Evolutionary conservation across 2,329 filamentous ascomycete genomes (phyloP), one percentile per base, ranked within the genome.

Genomic region (Talaromyces sp.): DNA sequence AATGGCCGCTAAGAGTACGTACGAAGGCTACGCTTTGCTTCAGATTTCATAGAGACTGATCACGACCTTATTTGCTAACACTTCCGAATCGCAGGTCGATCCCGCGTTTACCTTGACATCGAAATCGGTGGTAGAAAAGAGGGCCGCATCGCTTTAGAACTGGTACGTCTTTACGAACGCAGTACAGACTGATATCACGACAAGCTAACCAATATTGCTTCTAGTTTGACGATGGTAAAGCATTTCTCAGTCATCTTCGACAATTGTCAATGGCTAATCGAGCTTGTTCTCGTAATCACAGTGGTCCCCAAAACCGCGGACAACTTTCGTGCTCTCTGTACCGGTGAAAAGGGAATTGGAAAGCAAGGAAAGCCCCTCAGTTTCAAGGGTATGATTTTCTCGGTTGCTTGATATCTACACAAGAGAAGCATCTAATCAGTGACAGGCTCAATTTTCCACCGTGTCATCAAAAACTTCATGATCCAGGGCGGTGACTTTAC

Each of bases 391-490:
- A 74, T 56, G 67, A 33, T 13, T 3, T 16, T 35, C 24, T 31
- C 37, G 31, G 24, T 35, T 16, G 19, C 33, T 9, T 10, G 4
- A 37, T 6, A 3, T 8, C 35, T 22, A 1, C 2, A 3, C 10
- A 10, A 43, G 48, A 33, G 24, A 22, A 37, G 27, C 7, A 10
- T 56, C 62, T 64, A 11, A 64, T 58, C n/a, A 11, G 16, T 65
- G 82, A 57, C 39, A 63, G 90, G 92, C 71, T 96, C 91, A 67
- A 83, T 82, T 72, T 98, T 99, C 84, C 94, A 99, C 83, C 91
- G 94, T 60, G 91, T 99, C 69, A 99, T 99, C 83, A 97, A 97
- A 84, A 87, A 91, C 73, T 99, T 99, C 81, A 98, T 99, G 94
- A 95, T 97, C 74, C 91, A 97, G 82, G 93, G 95, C 75, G 94